Conservation (phyloP, 805 yeast species). For the Kazachstania taianensis region DNA sequence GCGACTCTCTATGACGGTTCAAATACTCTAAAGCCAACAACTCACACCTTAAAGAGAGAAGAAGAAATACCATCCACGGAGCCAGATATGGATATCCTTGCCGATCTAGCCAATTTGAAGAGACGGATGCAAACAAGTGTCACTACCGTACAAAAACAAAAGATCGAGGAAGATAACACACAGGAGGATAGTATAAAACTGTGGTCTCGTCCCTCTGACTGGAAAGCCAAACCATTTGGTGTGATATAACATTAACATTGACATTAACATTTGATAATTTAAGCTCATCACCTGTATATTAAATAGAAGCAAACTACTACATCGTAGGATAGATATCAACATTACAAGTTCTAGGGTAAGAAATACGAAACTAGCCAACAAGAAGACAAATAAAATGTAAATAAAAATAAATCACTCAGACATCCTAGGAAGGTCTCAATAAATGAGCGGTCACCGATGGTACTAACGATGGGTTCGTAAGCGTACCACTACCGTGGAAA, state of each 20-base stretch:
- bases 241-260: slow-evolving; percentile 14
- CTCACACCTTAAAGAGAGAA: background rate
- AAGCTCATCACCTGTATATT: background rate
- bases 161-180: too few species aligned
- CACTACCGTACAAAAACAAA: too few species aligned
- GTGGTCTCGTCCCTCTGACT: slow-evolving; percentile 18
- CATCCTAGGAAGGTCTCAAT: slow-evolving; percentile 80
- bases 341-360: background rate
- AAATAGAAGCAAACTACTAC: too few species aligned
- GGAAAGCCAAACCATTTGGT: slow-evolving; percentile 53
- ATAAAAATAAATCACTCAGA: slow-evolving; percentile 44
- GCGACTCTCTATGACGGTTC: slow-evolving; percentile 1
- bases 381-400: slow-evolving; percentile 5
- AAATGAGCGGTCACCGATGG: slow-evolving; percentile 75
- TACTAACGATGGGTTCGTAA: slow-evolving; percentile 63
- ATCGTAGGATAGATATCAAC: background rate
- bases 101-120: slow-evolving; percentile 25
- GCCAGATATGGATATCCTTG: slow-evolving; percentile 16
- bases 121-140: slow-evolving; percentile 17
- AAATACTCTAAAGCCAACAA: background rate
- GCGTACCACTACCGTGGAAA: slow-evolving; percentile 88
- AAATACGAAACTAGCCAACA: background rate
- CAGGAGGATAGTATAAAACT: background rate
- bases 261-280: slow-evolving; percentile 2
- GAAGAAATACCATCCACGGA: background rate